A percentile compares a stretch with the other conserved stretches of the same genome.
Evolutionary conservation across 352 stramenopile genomes (phyloP).

Genomic region (Bremia lactucae): DNA sequence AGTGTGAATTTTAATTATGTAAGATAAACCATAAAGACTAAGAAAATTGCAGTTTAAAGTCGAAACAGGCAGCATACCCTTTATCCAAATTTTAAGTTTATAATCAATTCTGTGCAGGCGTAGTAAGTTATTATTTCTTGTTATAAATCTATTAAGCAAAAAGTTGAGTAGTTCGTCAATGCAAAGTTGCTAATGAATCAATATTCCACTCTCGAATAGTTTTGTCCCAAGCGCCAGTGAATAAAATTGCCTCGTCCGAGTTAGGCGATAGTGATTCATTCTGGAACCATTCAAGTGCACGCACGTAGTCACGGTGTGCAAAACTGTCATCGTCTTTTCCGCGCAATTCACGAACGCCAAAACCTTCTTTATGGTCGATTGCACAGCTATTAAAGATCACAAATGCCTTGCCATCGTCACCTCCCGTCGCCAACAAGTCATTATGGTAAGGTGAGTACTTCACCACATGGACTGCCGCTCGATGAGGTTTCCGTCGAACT

Average conservation of each 20-base stretch:
- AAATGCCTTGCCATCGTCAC: slow-evolving; percentile 49
- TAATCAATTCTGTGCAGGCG: not conserved
- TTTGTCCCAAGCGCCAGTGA: slow-evolving; percentile 58
- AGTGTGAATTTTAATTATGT: slow-evolving; percentile 18
- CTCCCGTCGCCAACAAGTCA: slow-evolving; percentile 48
- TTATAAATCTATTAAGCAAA: slow-evolving; percentile 1
- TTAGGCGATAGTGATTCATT: slow-evolving; percentile 1
- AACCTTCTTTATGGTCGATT: slow-evolving; percentile 6
- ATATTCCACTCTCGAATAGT: slow-evolving; percentile 37
- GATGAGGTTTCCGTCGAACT: slow-evolving; percentile 26
- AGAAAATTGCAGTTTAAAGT: not conserved
- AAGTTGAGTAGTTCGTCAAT: slow-evolving; percentile 5
- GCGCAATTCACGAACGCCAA: slow-evolving; percentile 13
- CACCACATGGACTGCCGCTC: slow-evolving; percentile 41
- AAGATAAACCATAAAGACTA: not conserved
- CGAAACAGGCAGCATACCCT: no score
- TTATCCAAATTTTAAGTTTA: no score
- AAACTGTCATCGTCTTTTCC: slow-evolving; percentile 9
- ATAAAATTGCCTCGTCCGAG: slow-evolving; percentile 17
- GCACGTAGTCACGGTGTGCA: slow-evolving; percentile 61
- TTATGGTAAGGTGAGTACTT: slow-evolving; percentile 54
- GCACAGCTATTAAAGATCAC: slow-evolving; percentile 29
- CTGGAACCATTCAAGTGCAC: slow-evolving; percentile 53
- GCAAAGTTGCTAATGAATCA: slow-evolving; percentile 15
- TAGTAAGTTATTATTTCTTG: not conserved